Conservation (phyloP, 2,329 filamentous ascomycete genomes). For the Claviceps paspali region DNA sequence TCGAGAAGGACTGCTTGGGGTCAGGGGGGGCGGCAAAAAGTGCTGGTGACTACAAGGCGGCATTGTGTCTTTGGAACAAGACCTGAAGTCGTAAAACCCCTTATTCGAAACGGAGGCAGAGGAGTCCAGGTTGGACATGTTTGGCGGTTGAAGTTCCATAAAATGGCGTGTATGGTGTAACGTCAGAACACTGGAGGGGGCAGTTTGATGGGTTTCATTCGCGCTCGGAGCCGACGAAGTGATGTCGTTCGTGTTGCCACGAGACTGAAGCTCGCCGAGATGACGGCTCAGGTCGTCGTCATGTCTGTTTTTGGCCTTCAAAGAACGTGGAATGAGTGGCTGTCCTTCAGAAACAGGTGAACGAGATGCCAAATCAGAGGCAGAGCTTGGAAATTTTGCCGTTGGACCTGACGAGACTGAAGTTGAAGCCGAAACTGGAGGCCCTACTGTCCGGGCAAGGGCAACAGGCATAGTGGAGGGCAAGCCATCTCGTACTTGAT, state of each 20-base stretch:
- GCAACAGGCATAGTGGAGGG: background rate
- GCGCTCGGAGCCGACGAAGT: too few relatives aligned
- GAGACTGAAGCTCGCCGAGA: background rate
- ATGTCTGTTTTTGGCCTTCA: background rate
- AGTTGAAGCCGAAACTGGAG: too few relatives aligned
- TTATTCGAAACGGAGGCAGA: background rate
- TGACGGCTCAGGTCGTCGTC: background rate
- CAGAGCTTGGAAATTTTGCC: background rate
- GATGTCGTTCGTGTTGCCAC: background rate
- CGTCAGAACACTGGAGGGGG: background rate
- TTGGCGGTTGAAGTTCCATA: background rate
- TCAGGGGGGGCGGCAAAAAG: background rate
- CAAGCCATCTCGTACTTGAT: background rate
- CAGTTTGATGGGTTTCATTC: background rate
- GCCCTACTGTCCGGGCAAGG: background rate
- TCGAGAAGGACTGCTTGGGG: constrained; percentile 1
- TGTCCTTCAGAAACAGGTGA: background rate
- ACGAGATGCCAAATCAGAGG: background rate
- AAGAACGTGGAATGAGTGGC: background rate
- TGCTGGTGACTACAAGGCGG: background rate
- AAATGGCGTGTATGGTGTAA: background rate
- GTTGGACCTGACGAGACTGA: background rate
- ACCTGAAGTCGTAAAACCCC: background rate
- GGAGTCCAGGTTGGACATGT: background rate
- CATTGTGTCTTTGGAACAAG: background rate